Evolutionary conservation across 257 asterid genomes (phyloP), one percentile per base, ranked within the genome.

Genomic region (Penstemon davidsonii): DNA sequence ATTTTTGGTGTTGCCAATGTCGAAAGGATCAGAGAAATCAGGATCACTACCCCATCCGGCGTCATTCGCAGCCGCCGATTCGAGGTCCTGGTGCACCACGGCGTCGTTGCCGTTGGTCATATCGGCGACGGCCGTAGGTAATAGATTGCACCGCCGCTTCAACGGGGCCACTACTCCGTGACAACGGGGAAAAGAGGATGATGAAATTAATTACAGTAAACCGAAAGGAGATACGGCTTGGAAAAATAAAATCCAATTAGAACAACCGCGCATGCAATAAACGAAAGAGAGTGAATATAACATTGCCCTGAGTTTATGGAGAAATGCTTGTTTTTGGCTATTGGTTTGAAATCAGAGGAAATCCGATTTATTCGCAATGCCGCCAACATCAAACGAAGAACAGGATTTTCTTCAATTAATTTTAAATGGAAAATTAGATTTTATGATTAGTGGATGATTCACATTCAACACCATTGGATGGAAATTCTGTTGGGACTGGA

Each of bases 11-110:
- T 74, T 81, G 44, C 71, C 88, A 69, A 92, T 92, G 73, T 88
- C 95, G 53, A 92, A 92, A 77, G 97, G 98, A 78, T 92, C 96
- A 33, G 81, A 60, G 73, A 83, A 83, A 9, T 77, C 79, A 2
- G 75, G 74, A 9, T 77, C 82, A 62, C 63, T 52, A 45, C 80
- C 54, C 73, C 76, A 81, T 58, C 69, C 84, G 11, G 41, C 71
- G 8, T 73, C 80, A 51, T 33, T 73, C 44, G 55, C 63, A 0
- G 60, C 66, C 18, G 66, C 42, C 55, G 73, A 80, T 83, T 86
- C 96, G 64, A 73, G 64, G 66, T 86, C 92, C 5, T 44, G 73
- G 45, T 25, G 68, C 25, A 41, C 36, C 7, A 67, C 66, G 64
- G 58, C 75, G 33, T 75, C 55, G 39, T 64, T 41, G 12, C 45